These are phyloP conservation scores for Lojkania enalia DNA, from an alignment of 2,329 filamentous ascomycete genomes.

Conservation along the genomic window DNA sequence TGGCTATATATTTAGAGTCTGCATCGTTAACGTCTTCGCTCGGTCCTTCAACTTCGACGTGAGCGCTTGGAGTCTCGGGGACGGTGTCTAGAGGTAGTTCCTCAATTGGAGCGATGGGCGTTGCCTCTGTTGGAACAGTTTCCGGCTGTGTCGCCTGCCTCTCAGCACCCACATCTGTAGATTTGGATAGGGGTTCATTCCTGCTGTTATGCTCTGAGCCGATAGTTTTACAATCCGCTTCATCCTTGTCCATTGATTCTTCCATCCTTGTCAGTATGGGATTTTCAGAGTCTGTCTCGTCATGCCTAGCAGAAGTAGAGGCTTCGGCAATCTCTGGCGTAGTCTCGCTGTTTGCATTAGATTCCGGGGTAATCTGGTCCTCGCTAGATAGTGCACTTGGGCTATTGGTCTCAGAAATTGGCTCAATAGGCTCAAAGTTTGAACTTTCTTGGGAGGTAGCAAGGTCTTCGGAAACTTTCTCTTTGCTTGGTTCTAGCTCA, in stretches of 20 bases:
- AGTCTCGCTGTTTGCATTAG: neutral
- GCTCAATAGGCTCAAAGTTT: neutral
- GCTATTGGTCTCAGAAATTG: constrained; percentile 3
- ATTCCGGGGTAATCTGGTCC: neutral
- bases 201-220: neutral
- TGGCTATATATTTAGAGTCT: no score
- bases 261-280: neutral
- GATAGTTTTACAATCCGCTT: neutral
- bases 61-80: neutral
- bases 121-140: neutral
- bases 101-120: no score
- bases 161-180: neutral
- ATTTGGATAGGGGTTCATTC: neutral
- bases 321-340: no score
- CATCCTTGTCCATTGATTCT: neutral
- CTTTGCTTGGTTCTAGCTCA: neutral
- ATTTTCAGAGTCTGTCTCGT: neutral
- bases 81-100: no score
- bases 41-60: neutral
- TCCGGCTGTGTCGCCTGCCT: neutral
- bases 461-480: neutral
- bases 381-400: no score
- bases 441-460: neutral
- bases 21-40: no score
- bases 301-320: no score